Percentiles rank a stretch among this genome's conserved stretches.
Evolutionary conservation across 768 basidiomycete species (phyloP).

Genomic region (Lentinula detonsa): DNA sequence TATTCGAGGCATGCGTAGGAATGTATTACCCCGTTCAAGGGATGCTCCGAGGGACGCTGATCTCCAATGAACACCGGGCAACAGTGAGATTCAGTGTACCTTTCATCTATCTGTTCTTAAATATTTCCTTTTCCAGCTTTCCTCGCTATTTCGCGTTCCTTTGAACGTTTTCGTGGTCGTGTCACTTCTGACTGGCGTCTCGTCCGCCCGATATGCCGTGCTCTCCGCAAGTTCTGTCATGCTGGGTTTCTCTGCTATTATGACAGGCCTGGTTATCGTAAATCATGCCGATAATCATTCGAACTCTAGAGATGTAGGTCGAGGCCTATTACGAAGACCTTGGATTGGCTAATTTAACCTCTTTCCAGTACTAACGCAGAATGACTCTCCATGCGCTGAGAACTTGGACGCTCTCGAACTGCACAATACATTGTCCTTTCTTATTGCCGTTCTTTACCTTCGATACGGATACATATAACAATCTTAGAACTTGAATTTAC

Average conservation of each 20-base stretch:
- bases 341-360: not conserved
- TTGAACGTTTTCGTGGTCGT: conserved; percentile 70
- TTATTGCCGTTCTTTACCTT: too few species aligned
- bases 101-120: not conserved
- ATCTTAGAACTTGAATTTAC: too few species aligned
- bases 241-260: conserved; percentile 39
- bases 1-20: conserved; percentile 72
- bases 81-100: conserved; percentile 41
- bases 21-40: conserved; percentile 79
- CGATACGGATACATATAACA: too few species aligned
- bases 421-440: not conserved
- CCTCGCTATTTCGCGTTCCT: conserved; percentile 68
- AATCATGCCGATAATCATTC: conserved; percentile 15
- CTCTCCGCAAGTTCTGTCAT: conserved; percentile 41
- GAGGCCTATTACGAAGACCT: not conserved
- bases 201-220: conserved; percentile 51
- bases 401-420: not conserved
- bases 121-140: conserved; percentile 34
- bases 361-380: not conserved
- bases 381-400: not conserved
- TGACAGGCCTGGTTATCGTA: conserved; percentile 35
- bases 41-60: conserved; percentile 60
- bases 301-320: not conserved
- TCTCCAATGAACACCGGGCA: conserved; percentile 68
- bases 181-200: conserved; percentile 63